These are phyloP conservation scores for Mucor plumbeus DNA, from an alignment of 371 early-diverging fungal genomes.

Conservation along the genomic window DNA sequence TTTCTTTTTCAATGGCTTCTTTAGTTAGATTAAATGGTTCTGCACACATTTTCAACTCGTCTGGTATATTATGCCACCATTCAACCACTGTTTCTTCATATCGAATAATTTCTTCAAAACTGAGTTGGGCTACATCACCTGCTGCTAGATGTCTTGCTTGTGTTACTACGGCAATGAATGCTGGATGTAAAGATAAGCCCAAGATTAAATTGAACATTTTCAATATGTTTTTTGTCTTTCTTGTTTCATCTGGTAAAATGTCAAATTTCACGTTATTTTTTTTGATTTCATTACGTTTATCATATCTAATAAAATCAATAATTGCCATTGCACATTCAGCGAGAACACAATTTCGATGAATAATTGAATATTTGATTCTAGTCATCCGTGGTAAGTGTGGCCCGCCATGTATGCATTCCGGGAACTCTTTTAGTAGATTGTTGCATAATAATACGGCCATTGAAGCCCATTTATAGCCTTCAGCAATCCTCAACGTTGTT, in stretches of 20 bases:
- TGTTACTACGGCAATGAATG: neutral
- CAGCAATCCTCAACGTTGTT: slow-evolving; percentile 6
- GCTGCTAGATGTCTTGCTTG: slow-evolving; percentile 10
- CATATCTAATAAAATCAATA: slow-evolving; percentile 3
- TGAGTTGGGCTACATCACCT: slow-evolving; percentile 12
- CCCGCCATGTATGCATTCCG: neutral
- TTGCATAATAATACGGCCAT: slow-evolving; percentile 1
- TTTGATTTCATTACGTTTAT: neutral
- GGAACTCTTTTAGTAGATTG: slow-evolving; percentile 9
- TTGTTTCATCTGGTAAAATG: slow-evolving; percentile 22
- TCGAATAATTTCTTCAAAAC: slow-evolving; percentile 19
- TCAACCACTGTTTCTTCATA: slow-evolving; percentile 12
- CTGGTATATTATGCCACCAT: slow-evolving; percentile 30
- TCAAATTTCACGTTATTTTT: slow-evolving; percentile 8
- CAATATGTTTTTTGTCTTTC: neutral
- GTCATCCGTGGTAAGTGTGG: neutral
- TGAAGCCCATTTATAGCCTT: slow-evolving; percentile 15
- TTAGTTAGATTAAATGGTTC: slow-evolving; percentile 18
- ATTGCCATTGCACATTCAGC: neutral
- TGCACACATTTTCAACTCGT: slow-evolving; percentile 13
- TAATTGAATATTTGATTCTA: slow-evolving; percentile 7
- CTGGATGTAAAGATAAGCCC: neutral
- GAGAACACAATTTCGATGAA: slow-evolving; percentile 14
- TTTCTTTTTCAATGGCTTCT: slow-evolving; percentile 13
- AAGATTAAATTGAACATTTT: slow-evolving; percentile 12